Percentiles rank a stretch among this genome's conserved stretches.
Conservation (phyloP, 2,329 filamentous ascomycete genomes). For the Paracoccidioides brasiliensis region DNA sequence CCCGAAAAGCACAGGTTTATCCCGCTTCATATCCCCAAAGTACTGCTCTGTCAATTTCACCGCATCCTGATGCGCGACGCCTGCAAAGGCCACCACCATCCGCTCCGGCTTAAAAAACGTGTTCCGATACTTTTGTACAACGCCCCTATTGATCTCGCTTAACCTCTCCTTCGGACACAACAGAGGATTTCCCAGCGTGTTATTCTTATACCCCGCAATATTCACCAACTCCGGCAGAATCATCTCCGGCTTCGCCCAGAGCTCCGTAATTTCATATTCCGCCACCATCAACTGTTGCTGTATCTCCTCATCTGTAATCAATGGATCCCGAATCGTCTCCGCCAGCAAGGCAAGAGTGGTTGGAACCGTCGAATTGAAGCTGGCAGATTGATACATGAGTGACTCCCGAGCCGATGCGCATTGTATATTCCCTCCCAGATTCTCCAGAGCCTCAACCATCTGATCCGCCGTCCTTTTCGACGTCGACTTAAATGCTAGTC, state of each 20-base stretch:
- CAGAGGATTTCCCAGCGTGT: conserved; percentile 87
- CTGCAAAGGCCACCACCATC: conserved; percentile 90
- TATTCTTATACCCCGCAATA: conserved; percentile 89
- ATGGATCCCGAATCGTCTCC: conserved; percentile 80
- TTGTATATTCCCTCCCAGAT: conserved; percentile 87
- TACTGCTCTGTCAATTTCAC: conserved; percentile 67
- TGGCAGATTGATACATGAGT: conserved; percentile 97
- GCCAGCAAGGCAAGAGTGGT: conserved; percentile 72
- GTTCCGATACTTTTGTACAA: conserved; percentile 65
- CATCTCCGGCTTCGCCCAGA: conserved; percentile 93
- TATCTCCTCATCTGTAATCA: conserved; percentile 77
- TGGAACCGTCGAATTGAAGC: conserved; percentile 86
- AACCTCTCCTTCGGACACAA: conserved; percentile 80
- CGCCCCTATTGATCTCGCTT: conserved; percentile 55
- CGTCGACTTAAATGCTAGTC: conserved; percentile 87
- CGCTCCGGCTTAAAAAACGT: conserved; percentile 79
- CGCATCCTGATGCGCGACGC: conserved; percentile 69
- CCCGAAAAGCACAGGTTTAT: conserved; percentile 39
- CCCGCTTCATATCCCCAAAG: conserved; percentile 77
- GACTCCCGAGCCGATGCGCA: conserved; percentile 91
- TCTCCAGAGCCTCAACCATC: conserved; percentile 79
- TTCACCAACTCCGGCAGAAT: conserved; percentile 92
- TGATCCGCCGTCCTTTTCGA: conserved; percentile 58
- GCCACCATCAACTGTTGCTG: conserved; percentile 77
- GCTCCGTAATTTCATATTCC: conserved; percentile 90